Percentiles rank a stretch among this genome's conserved stretches.
phyloP scores from a whole-genome alignment of 768 basidiomycete species.

The Dioszegia hungarica region DNA sequence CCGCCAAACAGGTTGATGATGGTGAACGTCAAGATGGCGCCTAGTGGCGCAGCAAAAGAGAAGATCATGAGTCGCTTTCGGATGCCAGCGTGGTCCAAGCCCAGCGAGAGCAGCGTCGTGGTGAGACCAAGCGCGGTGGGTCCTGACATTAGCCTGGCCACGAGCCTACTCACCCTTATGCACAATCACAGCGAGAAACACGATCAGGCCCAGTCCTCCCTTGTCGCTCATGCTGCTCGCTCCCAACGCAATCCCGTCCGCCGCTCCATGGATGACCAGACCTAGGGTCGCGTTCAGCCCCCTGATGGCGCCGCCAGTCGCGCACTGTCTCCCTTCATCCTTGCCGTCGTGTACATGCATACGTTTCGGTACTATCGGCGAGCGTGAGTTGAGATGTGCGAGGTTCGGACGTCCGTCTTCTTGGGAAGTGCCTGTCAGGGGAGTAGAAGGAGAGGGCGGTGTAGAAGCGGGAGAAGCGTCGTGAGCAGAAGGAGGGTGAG shows the following conservation, averaged over 20 bases:
- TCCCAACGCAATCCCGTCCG: constrained; percentile 89
- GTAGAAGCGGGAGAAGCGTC: constrained; percentile 23
- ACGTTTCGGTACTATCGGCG: constrained; percentile 36
- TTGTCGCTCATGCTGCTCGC: constrained; percentile 53
- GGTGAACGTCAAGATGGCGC: constrained; percentile 70
- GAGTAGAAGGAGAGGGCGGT: constrained; percentile 17
- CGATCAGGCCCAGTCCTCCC: constrained; percentile 64
- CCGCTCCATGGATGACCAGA: constrained; percentile 76
- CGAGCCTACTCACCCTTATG: constrained; percentile 65
- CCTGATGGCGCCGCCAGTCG: constrained; percentile 5
- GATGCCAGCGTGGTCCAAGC: constrained; percentile 65
- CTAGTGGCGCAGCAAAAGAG: constrained; percentile 74
- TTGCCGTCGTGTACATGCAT: constrained; percentile 26
- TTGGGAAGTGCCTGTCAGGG: constrained; percentile 7
- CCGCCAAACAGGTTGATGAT: constrained; percentile 54
- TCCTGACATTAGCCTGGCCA: constrained; percentile 53
- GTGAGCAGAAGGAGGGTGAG: constrained; percentile 40
- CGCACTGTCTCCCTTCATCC: constrained; percentile 12
- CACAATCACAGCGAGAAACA: constrained; percentile 83
- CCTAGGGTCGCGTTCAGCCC: constrained; percentile 73
- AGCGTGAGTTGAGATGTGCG: constrained; percentile 25
- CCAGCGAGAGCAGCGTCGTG: constrained; percentile 71
- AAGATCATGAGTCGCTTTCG: constrained; percentile 72
- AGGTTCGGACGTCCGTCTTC: constrained; percentile 7
- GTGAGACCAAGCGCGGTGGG: constrained; percentile 88